Conservation (phyloP, 202 grass and related monocot species). For the Hordeum pubiflorum region DNA sequence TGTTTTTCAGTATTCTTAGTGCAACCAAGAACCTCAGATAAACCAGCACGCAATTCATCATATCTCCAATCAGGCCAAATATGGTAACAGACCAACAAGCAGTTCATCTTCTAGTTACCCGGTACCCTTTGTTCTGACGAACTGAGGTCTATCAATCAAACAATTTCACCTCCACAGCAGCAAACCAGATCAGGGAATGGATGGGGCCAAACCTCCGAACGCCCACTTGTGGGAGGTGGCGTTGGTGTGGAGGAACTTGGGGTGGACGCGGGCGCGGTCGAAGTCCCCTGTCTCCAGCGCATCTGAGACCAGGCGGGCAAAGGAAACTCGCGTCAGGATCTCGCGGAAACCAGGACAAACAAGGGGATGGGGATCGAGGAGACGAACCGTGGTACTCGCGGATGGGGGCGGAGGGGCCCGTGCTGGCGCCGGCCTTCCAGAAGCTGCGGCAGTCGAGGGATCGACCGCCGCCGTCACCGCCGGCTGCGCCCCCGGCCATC, state of each 20-base stretch:
- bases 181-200: neutral
- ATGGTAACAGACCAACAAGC: too few relatives aligned
- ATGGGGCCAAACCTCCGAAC: conserved; percentile 55
- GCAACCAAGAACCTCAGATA: neutral
- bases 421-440: conserved; percentile 70
- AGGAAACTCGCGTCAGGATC: neutral
- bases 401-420: conserved; percentile 24
- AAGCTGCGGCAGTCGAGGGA: conserved; percentile 66
- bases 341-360: neutral
- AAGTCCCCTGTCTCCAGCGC: conserved; percentile 51
- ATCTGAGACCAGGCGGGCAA: conserved; percentile 29
- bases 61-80: neutral
- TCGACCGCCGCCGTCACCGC: neutral
- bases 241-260: conserved; percentile 93
- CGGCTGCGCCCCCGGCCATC: neutral
- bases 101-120: neutral
- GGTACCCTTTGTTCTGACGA: neutral
- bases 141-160: neutral
- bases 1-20: neutral
- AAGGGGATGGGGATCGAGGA: neutral
- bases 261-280: conserved; percentile 75
- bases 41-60: neutral
- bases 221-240: conserved; percentile 97
- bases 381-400: conserved; percentile 27
- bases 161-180: neutral